Evolutionary conservation across 2,329 filamentous ascomycete genomes (phyloP), one percentile per base, ranked within the genome.

Genomic region (Whalleya microplaca): DNA sequence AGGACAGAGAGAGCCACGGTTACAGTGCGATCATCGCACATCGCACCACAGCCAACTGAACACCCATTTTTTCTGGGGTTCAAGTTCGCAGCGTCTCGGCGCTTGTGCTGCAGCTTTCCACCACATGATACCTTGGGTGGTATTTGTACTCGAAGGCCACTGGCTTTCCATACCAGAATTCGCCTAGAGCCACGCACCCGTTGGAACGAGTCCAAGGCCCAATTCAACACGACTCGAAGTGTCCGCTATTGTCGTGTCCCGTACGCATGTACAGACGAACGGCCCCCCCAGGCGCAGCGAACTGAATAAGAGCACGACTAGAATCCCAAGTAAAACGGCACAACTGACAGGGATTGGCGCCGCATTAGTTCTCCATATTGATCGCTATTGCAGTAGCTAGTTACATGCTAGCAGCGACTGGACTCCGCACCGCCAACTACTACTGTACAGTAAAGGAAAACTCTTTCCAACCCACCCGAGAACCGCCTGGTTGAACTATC

Each of bases 361-460:
- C 32, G 32, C 32, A 37, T 12, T 37, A 16, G 49, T 58, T 53
- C 43, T 58, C 53, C 51, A 61, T 60, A 37, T 37, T 37, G 32
- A 37, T 37, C 32, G 32, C 32, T 37, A 37, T 37, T 37, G 10
- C 5, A 37, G 32, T 37, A 53, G 56, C 60, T 63, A 63, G 57
- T 44, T 46, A 51, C 27, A 48, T 56, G 48, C 57, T 61, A 63
- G 60, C 58, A 56, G 60, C 32, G 55, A 61, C 55, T 60, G 50
- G 47, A 53, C 48, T 60, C 57, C 45, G 54, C 49, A 52, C 57
- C 57, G 50, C 54, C 51, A 58, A 53, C 51, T 60, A 29, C 45
- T 47, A 55, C 53, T 45, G 43, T 53, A 48, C 44, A 29, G 18
- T 23, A 41, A 52, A 45, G 21, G 55, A 59, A 59, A 62, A 53